A percentile compares a stretch with the other conserved stretches of the same genome.
Evolutionary conservation across 1,284 basidiomycete species (phyloP).

Genomic region (Austroboletus novae-zelandiae): DNA sequence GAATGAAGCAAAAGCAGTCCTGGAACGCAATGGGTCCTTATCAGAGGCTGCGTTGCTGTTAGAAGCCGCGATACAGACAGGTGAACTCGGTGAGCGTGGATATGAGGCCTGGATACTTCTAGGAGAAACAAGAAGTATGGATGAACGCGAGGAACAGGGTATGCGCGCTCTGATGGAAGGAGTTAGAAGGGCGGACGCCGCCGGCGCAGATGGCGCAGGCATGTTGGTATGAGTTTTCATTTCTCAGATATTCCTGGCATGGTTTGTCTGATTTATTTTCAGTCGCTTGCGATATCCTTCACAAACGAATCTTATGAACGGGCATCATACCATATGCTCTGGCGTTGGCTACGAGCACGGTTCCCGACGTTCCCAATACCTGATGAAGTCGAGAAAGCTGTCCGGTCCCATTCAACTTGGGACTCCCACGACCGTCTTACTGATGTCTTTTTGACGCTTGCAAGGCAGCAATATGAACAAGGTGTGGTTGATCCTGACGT

Average conservation of each 20-base stretch:
- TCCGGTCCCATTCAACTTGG: constrained; percentile 73
- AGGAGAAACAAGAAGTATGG: constrained; percentile 94
- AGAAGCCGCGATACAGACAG: constrained; percentile 84
- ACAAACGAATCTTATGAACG: constrained; percentile 95
- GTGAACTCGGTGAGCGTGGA: constrained; percentile 73
- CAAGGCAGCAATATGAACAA: constrained; percentile 71
- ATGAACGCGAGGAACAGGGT: constrained; percentile 84
- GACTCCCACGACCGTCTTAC: constrained; percentile 81
- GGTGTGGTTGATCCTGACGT: constrained; percentile 87
- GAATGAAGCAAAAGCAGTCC: constrained; percentile 66
- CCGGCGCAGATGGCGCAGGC: constrained; percentile 67
- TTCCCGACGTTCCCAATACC: constrained; percentile 69
- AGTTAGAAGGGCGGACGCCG: constrained; percentile 60
- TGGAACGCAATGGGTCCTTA: constrained; percentile 79
- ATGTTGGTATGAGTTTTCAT: constrained; percentile 64
- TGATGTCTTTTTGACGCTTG: constrained; percentile 83
- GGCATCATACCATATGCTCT: constrained; percentile 84
- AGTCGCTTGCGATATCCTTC: constrained; percentile 96
- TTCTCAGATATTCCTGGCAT: not conserved
- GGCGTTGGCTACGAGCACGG: constrained; percentile 81
- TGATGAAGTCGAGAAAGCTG: constrained; percentile 55
- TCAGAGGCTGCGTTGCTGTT: constrained; percentile 83
- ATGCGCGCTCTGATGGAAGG: constrained; percentile 75
- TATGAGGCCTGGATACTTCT: constrained; percentile 93
- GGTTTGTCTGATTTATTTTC: constrained; percentile 4